These are phyloP conservation scores for Parascedosporium putredinis DNA, from an alignment of 2,329 filamentous ascomycete genomes.

Conservation along the genomic window DNA sequence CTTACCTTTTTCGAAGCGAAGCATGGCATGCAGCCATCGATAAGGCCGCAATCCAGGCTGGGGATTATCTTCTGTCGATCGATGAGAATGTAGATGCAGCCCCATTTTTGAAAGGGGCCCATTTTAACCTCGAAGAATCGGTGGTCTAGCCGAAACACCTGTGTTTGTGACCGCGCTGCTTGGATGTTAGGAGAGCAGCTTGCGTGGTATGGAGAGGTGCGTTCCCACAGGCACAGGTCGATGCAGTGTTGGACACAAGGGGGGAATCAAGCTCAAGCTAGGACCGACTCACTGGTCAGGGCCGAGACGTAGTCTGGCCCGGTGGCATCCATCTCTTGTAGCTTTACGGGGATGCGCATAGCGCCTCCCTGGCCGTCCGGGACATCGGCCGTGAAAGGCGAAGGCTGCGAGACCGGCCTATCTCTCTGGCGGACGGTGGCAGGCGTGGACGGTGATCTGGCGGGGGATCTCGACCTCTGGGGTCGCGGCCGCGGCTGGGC, in stretches of 20 bases:
- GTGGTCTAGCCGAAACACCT: background rate
- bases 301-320: no score
- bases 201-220: no score
- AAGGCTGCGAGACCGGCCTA: background rate
- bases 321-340: no score
- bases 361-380: background rate
- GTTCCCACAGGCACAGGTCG: no score
- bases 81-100: conserved; percentile 16
- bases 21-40: conserved; percentile 17
- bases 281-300: no score
- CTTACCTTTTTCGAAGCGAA: conserved; percentile 38
- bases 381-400: background rate
- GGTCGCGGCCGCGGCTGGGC: background rate
- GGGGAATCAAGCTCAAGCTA: no score
- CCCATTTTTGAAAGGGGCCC: conserved; percentile 14
- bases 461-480: background rate
- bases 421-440: background rate
- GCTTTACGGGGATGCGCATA: no score
- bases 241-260: no score
- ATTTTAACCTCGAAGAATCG: conserved; percentile 10
- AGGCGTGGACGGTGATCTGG: no score
- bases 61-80: conserved; percentile 16
- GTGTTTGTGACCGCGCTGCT: background rate
- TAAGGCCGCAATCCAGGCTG: conserved; percentile 23
- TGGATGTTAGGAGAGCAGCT: no score